A percentile compares a stretch with the other conserved stretches of the same genome.
Evolutionary conservation across 2,329 filamentous ascomycete genomes (phyloP).

Genomic region (Trichothecium sympodiale): DNA sequence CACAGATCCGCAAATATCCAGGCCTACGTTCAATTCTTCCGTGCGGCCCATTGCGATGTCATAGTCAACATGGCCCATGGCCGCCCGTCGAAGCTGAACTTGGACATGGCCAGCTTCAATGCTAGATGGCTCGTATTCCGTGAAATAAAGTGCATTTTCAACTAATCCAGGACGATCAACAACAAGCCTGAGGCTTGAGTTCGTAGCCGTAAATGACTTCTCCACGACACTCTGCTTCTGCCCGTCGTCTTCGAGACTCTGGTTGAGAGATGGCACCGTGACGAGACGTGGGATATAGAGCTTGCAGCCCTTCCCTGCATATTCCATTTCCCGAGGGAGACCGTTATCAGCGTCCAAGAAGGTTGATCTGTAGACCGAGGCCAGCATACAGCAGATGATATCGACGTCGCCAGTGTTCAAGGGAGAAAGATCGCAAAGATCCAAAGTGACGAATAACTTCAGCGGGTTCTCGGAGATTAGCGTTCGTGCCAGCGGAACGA

Average conservation of each 20-base stretch:
- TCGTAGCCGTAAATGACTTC: conserved; percentile 11
- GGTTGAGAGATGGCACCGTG: conserved; percentile 28
- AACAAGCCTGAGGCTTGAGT: conserved; percentile 11
- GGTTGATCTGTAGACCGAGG: conserved; percentile 12
- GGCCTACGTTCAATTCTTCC: conserved; percentile 15
- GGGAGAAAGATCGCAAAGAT: conserved; percentile 18
- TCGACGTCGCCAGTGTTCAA: conserved; percentile 7
- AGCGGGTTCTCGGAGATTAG: conserved; percentile 37
- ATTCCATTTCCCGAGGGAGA: conserved; percentile 28
- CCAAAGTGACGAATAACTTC: conserved; percentile 31
- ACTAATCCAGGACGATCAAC: conserved; percentile 15
- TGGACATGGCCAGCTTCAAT: conserved; percentile 24
- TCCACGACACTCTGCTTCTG: conserved; percentile 3
- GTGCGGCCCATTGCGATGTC: no score
- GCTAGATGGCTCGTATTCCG: conserved; percentile 6
- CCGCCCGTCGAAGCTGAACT: conserved; percentile 26
- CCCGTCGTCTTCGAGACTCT: conserved; percentile 27
- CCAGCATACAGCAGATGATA: conserved; percentile 10
- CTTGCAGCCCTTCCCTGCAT: conserved; percentile 22
- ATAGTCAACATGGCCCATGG: conserved; percentile 19
- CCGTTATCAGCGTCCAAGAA: conserved; percentile 9
- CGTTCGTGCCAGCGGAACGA: conserved; percentile 35
- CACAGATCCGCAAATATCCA: conserved; percentile 30
- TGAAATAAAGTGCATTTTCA: conserved; percentile 14
- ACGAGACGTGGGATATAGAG: conserved; percentile 34